A percentile compares a stretch with the other conserved stretches of the same genome.
phyloP scores from a whole-genome alignment of 176 grass and related monocot species.

The Tillandsia fasciculata region DNA sequence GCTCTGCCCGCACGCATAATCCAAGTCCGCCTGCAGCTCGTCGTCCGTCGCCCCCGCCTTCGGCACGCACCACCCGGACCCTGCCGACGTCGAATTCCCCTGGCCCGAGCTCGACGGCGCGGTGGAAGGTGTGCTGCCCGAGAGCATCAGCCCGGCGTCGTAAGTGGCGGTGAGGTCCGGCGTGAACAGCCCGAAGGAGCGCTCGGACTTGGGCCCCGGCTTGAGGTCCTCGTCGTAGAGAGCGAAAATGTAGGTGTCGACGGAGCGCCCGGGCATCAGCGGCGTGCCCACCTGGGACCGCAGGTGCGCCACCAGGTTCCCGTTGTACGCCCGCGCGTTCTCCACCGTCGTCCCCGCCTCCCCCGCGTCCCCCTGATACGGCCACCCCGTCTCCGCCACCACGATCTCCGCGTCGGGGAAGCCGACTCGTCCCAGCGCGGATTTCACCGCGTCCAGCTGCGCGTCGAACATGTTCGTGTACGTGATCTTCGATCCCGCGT shows the following conservation, averaged over 20 bases:
- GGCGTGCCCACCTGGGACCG: conserved; percentile 72
- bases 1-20: conserved; percentile 70
- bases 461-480: conserved; percentile 99
- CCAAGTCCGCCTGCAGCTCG: conserved; percentile 62
- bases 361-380: conserved; percentile 47
- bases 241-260: conserved; percentile 94
- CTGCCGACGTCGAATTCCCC: not conserved
- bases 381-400: conserved; percentile 96
- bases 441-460: conserved; percentile 75
- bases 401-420: conserved; percentile 58
- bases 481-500: conserved; percentile 47
- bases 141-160: conserved; percentile 44
- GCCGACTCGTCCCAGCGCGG: conserved; percentile 42
- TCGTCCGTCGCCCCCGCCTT: conserved; percentile 42
- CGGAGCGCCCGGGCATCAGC: conserved; percentile 52
- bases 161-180: conserved; percentile 59
- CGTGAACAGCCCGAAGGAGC: conserved; percentile 77
- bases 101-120: not conserved
- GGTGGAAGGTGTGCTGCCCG: conserved; percentile 4
- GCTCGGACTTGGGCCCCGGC: conserved; percentile 67
- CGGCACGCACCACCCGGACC: conserved; percentile 74
- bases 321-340: conserved; percentile 62
- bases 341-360: conserved; percentile 61
- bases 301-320: conserved; percentile 62
- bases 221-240: conserved; percentile 97